phyloP scores from a whole-genome alignment of 345 rosid species.

The Populus ilicifolia region DNA sequence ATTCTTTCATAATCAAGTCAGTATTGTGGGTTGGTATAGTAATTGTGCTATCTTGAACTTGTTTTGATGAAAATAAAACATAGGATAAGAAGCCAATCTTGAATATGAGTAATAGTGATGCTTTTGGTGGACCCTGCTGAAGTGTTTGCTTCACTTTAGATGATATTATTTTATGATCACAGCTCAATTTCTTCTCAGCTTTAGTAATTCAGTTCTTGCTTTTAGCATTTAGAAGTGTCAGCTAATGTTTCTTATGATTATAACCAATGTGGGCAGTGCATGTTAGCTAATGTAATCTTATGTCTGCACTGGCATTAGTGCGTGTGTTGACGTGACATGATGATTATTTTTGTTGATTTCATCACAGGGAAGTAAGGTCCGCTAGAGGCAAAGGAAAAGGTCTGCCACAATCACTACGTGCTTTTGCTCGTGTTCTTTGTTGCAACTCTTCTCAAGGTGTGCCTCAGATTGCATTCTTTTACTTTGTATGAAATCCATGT shows the following conservation, averaged over 20 bases:
- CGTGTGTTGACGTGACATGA: too few species aligned
- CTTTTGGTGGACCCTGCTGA: neutral
- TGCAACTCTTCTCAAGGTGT: constrained; percentile 57
- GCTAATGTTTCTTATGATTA: too few species aligned
- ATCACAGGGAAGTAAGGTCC: constrained; percentile 68
- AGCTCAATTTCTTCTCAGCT: too few species aligned
- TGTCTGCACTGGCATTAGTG: neutral
- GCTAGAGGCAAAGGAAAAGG: constrained; percentile 71
- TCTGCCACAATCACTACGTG: constrained; percentile 76
- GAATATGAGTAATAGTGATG: neutral
- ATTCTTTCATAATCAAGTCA: constrained; percentile 64
- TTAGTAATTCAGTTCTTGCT: too few species aligned
- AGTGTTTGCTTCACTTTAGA: too few species aligned
- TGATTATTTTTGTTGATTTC: constrained; percentile 13
- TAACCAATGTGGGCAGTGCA: too few species aligned
- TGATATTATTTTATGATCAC: too few species aligned
- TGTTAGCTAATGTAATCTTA: neutral
- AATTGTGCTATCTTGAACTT: neutral
- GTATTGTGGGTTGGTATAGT: constrained; percentile 28
- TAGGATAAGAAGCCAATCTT: neutral
- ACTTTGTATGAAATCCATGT: neutral
- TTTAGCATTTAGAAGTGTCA: too few species aligned
- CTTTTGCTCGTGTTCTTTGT: constrained; percentile 69
- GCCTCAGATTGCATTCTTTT: constrained; percentile 11
- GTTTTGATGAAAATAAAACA: neutral